phyloP scores from a whole-genome alignment of 2,329 filamentous ascomycete species.

The Fusarium sp. region DNA sequence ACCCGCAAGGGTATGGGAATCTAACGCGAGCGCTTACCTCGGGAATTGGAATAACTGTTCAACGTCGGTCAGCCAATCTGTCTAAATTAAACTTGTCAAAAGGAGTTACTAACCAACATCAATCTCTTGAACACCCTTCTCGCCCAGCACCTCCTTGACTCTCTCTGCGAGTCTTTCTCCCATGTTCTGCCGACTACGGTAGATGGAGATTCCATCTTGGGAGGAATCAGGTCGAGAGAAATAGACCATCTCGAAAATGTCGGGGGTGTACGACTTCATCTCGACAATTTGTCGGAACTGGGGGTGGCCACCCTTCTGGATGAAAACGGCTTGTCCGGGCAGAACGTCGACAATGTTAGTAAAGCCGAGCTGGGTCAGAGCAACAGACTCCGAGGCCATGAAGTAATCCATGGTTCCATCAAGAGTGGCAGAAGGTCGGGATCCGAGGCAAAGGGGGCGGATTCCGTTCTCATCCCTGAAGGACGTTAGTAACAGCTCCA shows the following conservation, averaged over 20 bases:
- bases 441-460: constrained; percentile 83
- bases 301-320: constrained; percentile 80
- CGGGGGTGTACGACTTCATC: constrained; percentile 78
- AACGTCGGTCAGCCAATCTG: constrained; percentile 22
- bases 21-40: constrained; percentile 44
- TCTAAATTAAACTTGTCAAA: not conserved
- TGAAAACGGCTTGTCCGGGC: constrained; percentile 87
- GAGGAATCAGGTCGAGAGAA: constrained; percentile 84
- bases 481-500: constrained; percentile 69
- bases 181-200: constrained; percentile 87
- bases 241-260: constrained; percentile 71
- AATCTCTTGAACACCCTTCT: constrained; percentile 78
- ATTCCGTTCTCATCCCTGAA: constrained; percentile 69
- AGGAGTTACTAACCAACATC: constrained; percentile 65
- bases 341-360: constrained; percentile 79
- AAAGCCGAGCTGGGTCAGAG: constrained; percentile 85
- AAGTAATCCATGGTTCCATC: constrained; percentile 82
- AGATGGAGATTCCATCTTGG: constrained; percentile 89
- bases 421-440: constrained; percentile 72
- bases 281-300: constrained; percentile 80
- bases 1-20: not conserved
- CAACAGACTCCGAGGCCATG: constrained; percentile 90
- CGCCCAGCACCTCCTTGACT: constrained; percentile 74
- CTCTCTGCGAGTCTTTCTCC: constrained; percentile 81
- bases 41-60: constrained; percentile 78